Evolutionary conservation across 805 yeast genomes (phyloP).

Genomic region (Monosporozyma siamensis): DNA sequence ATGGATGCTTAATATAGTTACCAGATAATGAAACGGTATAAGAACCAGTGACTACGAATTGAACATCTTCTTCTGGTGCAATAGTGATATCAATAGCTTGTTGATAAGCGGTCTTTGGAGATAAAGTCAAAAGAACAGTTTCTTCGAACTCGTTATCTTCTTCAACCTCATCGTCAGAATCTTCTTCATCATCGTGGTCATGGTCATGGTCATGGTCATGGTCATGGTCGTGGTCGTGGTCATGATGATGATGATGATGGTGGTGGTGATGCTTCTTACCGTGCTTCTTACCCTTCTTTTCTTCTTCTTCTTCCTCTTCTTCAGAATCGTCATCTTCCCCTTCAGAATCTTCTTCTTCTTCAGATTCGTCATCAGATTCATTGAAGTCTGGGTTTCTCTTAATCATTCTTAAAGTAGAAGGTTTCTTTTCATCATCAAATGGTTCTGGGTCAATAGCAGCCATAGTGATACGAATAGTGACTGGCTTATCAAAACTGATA

Average conservation of each 20-base stretch:
- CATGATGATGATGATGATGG: slow-evolving; percentile 11
- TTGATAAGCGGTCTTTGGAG: slow-evolving; percentile 78
- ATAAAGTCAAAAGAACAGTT: slow-evolving; percentile 77
- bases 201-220: slow-evolving; percentile 3
- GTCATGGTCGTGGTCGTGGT: slow-evolving; percentile 4
- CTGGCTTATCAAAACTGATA: slow-evolving; percentile 75
- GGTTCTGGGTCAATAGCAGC: slow-evolving; percentile 89
- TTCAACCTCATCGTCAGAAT: slow-evolving; percentile 45
- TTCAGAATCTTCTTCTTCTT: slow-evolving; percentile 27
- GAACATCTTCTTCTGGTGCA: slow-evolving; percentile 87
- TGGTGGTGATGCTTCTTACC: background rate
- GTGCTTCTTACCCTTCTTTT: slow-evolving; percentile 37
- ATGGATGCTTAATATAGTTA: slow-evolving; percentile 94
- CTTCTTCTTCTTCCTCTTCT: slow-evolving; percentile 33
- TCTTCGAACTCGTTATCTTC: slow-evolving; percentile 74
- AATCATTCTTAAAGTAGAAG: slow-evolving; percentile 83
- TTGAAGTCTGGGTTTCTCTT: slow-evolving; percentile 51
- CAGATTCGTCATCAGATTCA: slow-evolving; percentile 40
- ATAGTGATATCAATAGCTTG: slow-evolving; percentile 86
- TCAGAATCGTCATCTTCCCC: slow-evolving; percentile 27
- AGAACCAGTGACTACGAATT: slow-evolving; percentile 92
- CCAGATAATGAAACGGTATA: slow-evolving; percentile 89
- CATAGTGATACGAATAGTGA: slow-evolving; percentile 82
- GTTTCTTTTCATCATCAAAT: slow-evolving; percentile 70
- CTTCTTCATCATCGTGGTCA: slow-evolving; percentile 35